Evolutionary conservation across 139 green algal species (phyloP).

Genomic region (Micromonas commoda): DNA sequence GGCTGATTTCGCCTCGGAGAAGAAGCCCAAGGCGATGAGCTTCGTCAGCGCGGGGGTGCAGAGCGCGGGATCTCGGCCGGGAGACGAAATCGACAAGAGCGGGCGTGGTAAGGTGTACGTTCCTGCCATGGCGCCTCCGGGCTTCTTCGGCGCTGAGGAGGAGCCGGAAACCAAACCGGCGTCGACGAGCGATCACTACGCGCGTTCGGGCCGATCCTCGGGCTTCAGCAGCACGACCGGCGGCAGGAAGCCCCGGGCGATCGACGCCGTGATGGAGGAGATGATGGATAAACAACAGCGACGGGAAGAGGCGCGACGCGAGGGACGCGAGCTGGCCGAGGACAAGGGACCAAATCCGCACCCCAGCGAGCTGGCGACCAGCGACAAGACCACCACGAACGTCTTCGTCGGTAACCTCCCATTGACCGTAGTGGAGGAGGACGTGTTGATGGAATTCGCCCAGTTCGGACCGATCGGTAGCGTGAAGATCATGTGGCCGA

Average conservation of each 20-base stretch:
- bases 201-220: too few relatives aligned
- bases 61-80: slow-evolving; percentile 16
- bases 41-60: slow-evolving; percentile 42
- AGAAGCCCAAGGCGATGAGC: slow-evolving; percentile 30
- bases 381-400: slow-evolving; percentile 63
- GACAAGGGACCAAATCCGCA: slow-evolving; percentile 10
- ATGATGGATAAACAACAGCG: slow-evolving; percentile 82
- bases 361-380: too few relatives aligned
- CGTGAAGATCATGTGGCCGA: slow-evolving; percentile 97
- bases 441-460: slow-evolving; percentile 72
- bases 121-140: neutral
- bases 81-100: slow-evolving; percentile 46
- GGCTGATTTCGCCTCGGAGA: slow-evolving; percentile 63
- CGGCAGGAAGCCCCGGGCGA: slow-evolving; percentile 53
- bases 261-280: slow-evolving; percentile 84
- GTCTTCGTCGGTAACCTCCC: slow-evolving; percentile 80
- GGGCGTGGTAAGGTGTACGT: slow-evolving; percentile 28
- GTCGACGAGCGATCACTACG: neutral
- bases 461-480: slow-evolving; percentile 77
- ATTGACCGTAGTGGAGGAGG: slow-evolving; percentile 59
- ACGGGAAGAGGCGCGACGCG: slow-evolving; percentile 45
- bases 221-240: too few relatives aligned
- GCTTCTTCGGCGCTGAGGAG: neutral
- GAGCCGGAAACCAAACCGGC: neutral
- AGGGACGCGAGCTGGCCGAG: neutral